Conservation (phyloP, 768 basidiomycete species). For the Ramaria rubella region DNA sequence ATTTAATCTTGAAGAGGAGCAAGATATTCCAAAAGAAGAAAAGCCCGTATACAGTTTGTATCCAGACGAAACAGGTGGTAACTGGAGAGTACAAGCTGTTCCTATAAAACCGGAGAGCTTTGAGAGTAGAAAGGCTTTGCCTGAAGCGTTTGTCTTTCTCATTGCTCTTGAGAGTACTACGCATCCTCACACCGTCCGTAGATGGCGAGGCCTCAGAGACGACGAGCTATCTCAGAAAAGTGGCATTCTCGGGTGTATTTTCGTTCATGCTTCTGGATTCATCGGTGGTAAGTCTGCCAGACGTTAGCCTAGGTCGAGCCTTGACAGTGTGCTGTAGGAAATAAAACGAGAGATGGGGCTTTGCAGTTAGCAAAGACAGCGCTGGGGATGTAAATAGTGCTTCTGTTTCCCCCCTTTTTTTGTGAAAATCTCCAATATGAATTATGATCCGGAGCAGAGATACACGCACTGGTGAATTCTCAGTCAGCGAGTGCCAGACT, state of each 20-base stretch:
- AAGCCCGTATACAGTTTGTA: slow-evolving; percentile 83
- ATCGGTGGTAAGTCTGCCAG: slow-evolving; percentile 68
- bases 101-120: slow-evolving; percentile 79
- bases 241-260: slow-evolving; percentile 79
- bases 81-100: slow-evolving; percentile 93
- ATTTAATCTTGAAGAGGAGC: slow-evolving; percentile 72
- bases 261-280: slow-evolving; percentile 94
- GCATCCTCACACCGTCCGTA: slow-evolving; percentile 8
- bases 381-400: slow-evolving; percentile 31
- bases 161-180: background rate
- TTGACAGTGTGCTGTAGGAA: slow-evolving; percentile 50
- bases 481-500: too few species aligned
- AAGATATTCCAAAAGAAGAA: slow-evolving; percentile 36
- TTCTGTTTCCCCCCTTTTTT: too few species aligned
- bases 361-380: slow-evolving; percentile 71
- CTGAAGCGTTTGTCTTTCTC: slow-evolving; percentile 46
- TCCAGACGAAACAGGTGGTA: slow-evolving; percentile 67
- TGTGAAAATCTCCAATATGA: too few species aligned
- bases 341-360: slow-evolving; percentile 85
- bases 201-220: slow-evolving; percentile 89
- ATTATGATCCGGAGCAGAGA: too few species aligned
- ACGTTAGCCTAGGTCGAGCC: slow-evolving; percentile 1
- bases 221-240: slow-evolving; percentile 64
- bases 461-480: too few species aligned
- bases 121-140: slow-evolving; percentile 84